phyloP scores from a whole-genome alignment of 73 alveolate species.

The Paramecium bursaria region DNA sequence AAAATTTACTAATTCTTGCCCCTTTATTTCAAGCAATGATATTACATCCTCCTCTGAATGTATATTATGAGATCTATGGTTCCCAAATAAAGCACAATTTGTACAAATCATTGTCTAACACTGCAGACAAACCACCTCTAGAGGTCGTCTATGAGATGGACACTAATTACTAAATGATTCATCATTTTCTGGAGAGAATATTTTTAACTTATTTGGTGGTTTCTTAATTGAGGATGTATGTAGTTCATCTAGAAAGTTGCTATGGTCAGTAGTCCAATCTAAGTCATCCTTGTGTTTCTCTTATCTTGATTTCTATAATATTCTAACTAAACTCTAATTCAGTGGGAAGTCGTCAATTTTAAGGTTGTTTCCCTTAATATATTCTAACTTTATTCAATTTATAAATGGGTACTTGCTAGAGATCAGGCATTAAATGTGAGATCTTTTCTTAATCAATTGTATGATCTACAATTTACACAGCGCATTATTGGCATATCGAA shows the following conservation, averaged over 20 bases:
- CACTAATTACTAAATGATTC: constrained; percentile 11
- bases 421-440: constrained; percentile 20
- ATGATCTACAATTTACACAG: constrained; percentile 6
- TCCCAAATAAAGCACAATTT: constrained; percentile 71
- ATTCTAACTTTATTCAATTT: constrained; percentile 1
- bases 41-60: constrained; percentile 63
- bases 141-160: constrained; percentile 30
- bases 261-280: constrained; percentile 28
- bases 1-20: background rate
- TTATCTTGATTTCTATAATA: background rate
- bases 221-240: constrained; percentile 38
- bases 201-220: constrained; percentile 1
- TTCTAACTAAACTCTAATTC: constrained; percentile 46
- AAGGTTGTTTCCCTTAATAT: constrained; percentile 5
- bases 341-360: constrained; percentile 52
- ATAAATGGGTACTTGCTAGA: constrained; percentile 19
- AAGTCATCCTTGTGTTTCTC: background rate
- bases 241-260: constrained; percentile 42
- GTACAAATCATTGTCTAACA: constrained; percentile 70
- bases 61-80: constrained; percentile 63
- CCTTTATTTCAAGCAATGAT: constrained; percentile 42
- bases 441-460: constrained; percentile 43
- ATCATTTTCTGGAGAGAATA: constrained; percentile 21
- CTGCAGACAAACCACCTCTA: constrained; percentile 64
- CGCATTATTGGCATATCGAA: constrained; percentile 40